Conservation (phyloP, 1,284 basidiomycete species). For the Acaromyces ingoldii region DNA sequence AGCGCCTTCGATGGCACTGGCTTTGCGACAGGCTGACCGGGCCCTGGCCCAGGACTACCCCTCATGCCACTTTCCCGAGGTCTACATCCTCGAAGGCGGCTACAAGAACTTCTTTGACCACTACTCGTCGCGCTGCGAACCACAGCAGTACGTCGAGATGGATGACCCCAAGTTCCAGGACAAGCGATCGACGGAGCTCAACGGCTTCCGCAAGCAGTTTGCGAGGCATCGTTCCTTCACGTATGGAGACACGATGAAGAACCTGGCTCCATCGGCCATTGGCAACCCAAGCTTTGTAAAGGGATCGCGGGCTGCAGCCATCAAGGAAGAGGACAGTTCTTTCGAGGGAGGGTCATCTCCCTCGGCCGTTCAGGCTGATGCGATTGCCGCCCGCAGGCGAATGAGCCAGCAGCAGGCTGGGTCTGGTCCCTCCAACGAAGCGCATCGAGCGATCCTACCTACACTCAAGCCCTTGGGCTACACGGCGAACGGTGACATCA, state of each 20-base stretch:
- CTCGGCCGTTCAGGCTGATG: not conserved
- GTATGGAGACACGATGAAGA: slow-evolving; percentile 30
- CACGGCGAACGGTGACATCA: slow-evolving; percentile 22
- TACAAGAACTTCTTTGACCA: slow-evolving; percentile 80
- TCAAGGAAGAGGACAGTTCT: slow-evolving; percentile 23
- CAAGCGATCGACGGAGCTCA: slow-evolving; percentile 76
- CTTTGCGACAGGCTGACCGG: slow-evolving; percentile 83
- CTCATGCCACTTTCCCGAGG: slow-evolving; percentile 88
- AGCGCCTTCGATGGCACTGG: slow-evolving; percentile 93
- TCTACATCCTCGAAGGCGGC: slow-evolving; percentile 94
- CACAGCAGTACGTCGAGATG: slow-evolving; percentile 82
- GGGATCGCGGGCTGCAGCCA: slow-evolving; percentile 11
- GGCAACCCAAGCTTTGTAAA: not conserved
- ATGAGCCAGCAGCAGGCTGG: not conserved
- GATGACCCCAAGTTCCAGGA: slow-evolving; percentile 78
- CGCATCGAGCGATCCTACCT: not conserved
- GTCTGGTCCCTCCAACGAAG: not conserved
- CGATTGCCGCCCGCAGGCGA: not conserved
- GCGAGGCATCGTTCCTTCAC: slow-evolving; percentile 42
- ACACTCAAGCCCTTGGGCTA: not conserved
- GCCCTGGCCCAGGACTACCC: slow-evolving; percentile 81
- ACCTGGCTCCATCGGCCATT: not conserved
- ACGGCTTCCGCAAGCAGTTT: slow-evolving; percentile 76
- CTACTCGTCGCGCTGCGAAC: slow-evolving; percentile 64
- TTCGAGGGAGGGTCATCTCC: slow-evolving; percentile 25